These are phyloP conservation scores for Amphichorda felina DNA, from an alignment of 2,329 filamentous ascomycete genomes.

Conservation along the genomic window DNA sequence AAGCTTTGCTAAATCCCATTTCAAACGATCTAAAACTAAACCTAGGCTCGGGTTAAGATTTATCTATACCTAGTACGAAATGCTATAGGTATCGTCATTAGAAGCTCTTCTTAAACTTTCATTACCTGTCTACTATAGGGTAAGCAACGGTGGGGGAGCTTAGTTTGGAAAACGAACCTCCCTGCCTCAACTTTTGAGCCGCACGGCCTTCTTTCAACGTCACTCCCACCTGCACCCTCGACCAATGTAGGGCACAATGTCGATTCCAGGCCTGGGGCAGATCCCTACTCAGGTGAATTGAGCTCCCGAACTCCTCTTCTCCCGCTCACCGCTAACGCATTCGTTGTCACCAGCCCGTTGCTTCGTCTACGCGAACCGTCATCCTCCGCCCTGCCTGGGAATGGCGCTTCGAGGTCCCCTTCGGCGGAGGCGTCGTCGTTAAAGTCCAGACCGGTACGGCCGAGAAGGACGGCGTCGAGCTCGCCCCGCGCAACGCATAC, in stretches of 20 bases:
- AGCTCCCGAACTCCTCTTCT: neutral
- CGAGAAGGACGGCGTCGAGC: constrained; percentile 90
- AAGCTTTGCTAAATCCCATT: no score
- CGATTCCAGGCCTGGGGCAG: constrained; percentile 63
- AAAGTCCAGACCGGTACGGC: constrained; percentile 63
- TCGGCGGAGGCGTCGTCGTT: constrained; percentile 27
- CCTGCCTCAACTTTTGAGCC: neutral
- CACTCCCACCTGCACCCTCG: neutral
- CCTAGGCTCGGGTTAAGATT: no score
- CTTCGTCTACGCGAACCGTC: constrained; percentile 31
- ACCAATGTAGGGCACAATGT: constrained; percentile 40
- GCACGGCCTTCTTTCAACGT: neutral
- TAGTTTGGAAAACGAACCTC: no score
- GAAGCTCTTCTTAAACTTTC: no score
- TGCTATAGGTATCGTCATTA: no score
- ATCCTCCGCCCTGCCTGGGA: constrained; percentile 54
- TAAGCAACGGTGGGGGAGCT: no score
- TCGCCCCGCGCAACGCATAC: constrained; percentile 70
- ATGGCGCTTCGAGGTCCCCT: constrained; percentile 67
- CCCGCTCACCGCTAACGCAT: neutral
- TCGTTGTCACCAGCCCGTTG: constrained; percentile 15
- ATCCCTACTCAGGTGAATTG: constrained; percentile 44
- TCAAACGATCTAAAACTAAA: no score
- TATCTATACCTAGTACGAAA: no score
- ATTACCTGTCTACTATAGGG: no score